Evolutionary conservation across 2,329 filamentous ascomycete genomes (phyloP).

Genomic region (Alternaria gaisen): DNA sequence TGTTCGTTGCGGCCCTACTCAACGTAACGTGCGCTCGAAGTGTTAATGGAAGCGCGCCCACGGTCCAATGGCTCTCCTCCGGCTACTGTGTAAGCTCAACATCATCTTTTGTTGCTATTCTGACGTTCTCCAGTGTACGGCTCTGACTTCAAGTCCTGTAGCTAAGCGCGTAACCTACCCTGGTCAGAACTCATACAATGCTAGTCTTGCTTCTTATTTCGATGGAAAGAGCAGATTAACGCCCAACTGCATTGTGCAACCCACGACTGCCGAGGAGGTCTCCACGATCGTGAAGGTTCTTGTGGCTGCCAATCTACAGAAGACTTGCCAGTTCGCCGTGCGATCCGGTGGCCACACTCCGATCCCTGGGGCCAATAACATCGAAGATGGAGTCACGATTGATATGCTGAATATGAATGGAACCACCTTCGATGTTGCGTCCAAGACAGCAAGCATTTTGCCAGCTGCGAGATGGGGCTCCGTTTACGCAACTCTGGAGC

Average conservation of each 20-base stretch:
- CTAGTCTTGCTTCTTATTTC: slow-evolving; percentile 9
- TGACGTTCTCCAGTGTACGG: background rate
- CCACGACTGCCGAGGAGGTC: slow-evolving; percentile 22
- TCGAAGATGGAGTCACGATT: slow-evolving; percentile 35
- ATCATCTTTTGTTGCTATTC: background rate
- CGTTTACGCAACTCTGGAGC: slow-evolving; percentile 33
- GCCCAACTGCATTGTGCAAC: slow-evolving; percentile 32
- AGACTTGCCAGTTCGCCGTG: slow-evolving; percentile 13
- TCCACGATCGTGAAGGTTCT: slow-evolving; percentile 23
- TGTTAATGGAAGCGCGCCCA: background rate
- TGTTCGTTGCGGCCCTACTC: background rate
- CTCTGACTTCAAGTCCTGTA: background rate
- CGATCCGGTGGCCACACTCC: slow-evolving; percentile 37
- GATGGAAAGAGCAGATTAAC: slow-evolving; percentile 9
- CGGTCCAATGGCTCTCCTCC: background rate
- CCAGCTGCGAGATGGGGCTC: slow-evolving; percentile 27
- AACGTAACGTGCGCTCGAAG: background rate
- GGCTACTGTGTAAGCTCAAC: background rate
- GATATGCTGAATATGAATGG: slow-evolving; percentile 33
- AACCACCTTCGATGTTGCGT: slow-evolving; percentile 2
- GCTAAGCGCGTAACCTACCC: slow-evolving; percentile 6
- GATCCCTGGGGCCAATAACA: slow-evolving; percentile 37
- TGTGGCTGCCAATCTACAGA: background rate
- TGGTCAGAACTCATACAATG: slow-evolving; percentile 7
- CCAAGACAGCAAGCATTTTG: slow-evolving; percentile 11